Conservation (phyloP, 192 early-diverging fungal species). For the Coemansia sp. region DNA sequence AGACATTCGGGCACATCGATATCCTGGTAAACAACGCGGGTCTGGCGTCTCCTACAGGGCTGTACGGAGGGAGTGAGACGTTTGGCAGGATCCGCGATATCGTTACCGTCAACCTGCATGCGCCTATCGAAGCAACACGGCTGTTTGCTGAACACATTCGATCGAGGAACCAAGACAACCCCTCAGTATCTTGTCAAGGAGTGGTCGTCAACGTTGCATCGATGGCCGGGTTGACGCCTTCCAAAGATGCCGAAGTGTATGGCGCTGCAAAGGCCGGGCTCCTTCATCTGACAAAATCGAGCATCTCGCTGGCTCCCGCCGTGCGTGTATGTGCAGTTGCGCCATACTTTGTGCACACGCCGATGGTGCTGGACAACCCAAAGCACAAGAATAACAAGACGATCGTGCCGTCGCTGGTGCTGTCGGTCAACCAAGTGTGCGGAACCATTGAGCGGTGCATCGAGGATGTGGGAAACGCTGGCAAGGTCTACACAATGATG, state of each 20-base stretch:
- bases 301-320: conserved; percentile 25
- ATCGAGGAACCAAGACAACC: background rate
- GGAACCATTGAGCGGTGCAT: conserved; percentile 22
- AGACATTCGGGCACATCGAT: conserved; percentile 29
- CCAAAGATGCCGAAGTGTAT: conserved; percentile 43
- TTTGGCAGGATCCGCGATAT: conserved; percentile 22
- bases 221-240: conserved; percentile 44
- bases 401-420: conserved; percentile 34
- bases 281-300: conserved; percentile 39
- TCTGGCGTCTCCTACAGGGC: conserved; percentile 27
- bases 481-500: conserved; percentile 30
- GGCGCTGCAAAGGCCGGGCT: conserved; percentile 47
- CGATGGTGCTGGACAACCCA: conserved; percentile 49
- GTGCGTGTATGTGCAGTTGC: conserved; percentile 41
- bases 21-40: conserved; percentile 49
- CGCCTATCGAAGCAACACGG: conserved; percentile 40
- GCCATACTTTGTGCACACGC: conserved; percentile 47
- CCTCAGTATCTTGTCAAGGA: too few relatives aligned
- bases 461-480: conserved; percentile 20
- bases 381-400: conserved; percentile 47
- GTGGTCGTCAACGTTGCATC: conserved; percentile 48
- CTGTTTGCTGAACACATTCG: conserved; percentile 27
- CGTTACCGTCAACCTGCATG: conserved; percentile 36
- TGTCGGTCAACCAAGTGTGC: conserved; percentile 43
- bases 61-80: conserved; percentile 32